phyloP scores from a whole-genome alignment of 768 basidiomycete species.

The Calocybe gangraenosa region DNA sequence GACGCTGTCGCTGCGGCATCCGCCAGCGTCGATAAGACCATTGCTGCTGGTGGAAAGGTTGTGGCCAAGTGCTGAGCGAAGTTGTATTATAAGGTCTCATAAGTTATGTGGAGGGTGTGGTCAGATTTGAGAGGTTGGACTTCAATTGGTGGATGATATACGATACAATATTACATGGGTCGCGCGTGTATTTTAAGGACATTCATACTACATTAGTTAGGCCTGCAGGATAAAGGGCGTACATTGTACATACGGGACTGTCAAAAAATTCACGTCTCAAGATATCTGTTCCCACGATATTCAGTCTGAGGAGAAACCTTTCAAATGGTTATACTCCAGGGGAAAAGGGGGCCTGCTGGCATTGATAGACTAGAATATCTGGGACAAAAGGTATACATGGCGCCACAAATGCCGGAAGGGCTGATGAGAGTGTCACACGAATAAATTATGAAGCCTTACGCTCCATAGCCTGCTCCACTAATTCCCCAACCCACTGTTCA shows the following conservation, averaged over 20 bases:
- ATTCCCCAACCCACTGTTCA: constrained; percentile 72
- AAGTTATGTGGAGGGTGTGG: not conserved
- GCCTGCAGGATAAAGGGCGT: not conserved
- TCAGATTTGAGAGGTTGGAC: not conserved
- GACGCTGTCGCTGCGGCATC: constrained; percentile 16
- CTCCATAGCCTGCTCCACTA: constrained; percentile 73
- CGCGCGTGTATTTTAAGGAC: not conserved
- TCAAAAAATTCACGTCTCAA: too few species aligned
- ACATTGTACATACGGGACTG: too few species aligned
- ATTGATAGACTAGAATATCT: too few species aligned
- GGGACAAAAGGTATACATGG: not conserved
- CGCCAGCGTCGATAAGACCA: constrained; percentile 17
- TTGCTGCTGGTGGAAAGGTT: constrained; percentile 19
- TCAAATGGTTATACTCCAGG: too few species aligned
- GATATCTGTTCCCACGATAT: too few species aligned
- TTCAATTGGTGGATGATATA: not conserved
- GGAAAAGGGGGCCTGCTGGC: too few species aligned
- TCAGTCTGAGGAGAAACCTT: too few species aligned
- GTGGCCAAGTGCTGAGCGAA: constrained; percentile 16
- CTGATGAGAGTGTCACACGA: not conserved
- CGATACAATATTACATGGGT: not conserved
- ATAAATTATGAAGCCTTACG: constrained; percentile 41
- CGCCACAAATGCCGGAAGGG: not conserved
- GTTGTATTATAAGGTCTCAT: not conserved
- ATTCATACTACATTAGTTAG: not conserved